Evolutionary conservation across 176 grass and related monocot species (phyloP), one percentile per base, ranked within the genome.

Genomic region (Neostapfia colusana): DNA sequence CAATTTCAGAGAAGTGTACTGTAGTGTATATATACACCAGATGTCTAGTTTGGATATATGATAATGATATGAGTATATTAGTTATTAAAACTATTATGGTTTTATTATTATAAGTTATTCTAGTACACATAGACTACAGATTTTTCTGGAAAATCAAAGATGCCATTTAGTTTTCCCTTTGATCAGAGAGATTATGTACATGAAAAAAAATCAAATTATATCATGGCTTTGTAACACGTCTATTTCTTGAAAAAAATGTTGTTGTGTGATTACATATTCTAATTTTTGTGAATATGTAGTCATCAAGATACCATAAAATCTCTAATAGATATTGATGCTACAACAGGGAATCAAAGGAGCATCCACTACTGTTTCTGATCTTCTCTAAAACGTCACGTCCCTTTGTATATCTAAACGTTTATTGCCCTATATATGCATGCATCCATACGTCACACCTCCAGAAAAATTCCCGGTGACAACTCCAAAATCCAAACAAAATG

Each of bases 361-460:
- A 75, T 15, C 49, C 55, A 58, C 0, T 58, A 25, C 23, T 54
- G 10, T 21, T 75, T 75, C 81, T 71, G 60, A 77, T 53, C 45
- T 77, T 74, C 28, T 74, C 34, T 79, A 43, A 44, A 48, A 46
- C 73, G 59, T 75, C 72, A 57, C 46, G 23, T 51, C 66, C 54
- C 76, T 72, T 46, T 86, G 31, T 43, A 76, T 46, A 73, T 57
- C 65, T 49, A 42, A 31, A 85, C 67, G 27, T 5, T 20, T 26
- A 18, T 64, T 42, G 21, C 74, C 36, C 43, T 64, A 49, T 62
- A 35, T 77, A 13, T 23, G 79, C 36, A 81, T 69, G 64, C 49
- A 69, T 83, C 79, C 85, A 74, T 58, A 90, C 84, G 84, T 85
- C 90, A 87, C 15, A 87, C 15, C 70, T 67, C 54, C 43, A 80